Conservation (phyloP, 331 rosid genomes). For the Erythrophleum ivorense region DNA sequence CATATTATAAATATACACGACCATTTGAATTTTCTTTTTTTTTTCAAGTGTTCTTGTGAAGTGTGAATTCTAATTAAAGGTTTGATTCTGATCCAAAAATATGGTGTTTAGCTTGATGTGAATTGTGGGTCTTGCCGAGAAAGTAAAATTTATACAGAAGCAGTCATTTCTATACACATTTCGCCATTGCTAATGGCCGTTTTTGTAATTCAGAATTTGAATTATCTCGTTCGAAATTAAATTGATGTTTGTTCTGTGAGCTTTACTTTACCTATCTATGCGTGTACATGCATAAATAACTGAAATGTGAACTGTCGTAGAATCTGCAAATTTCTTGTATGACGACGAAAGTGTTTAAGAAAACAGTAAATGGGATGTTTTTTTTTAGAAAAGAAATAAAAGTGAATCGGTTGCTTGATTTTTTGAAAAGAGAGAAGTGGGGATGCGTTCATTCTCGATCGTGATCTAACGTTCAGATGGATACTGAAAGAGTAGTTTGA, state of each 20-base stretch:
- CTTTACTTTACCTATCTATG: too few species aligned
- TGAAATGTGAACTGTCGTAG: slow-evolving; percentile 8
- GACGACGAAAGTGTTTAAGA: slow-evolving; percentile 14
- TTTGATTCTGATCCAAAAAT: slow-evolving; percentile 10
- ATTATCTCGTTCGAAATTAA: background rate
- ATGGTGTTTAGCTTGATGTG: background rate
- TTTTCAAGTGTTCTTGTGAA: background rate
- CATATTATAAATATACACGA: slow-evolving; percentile 16
- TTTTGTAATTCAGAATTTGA: background rate
- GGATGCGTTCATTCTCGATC: slow-evolving; percentile 61
- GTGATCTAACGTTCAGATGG: slow-evolving; percentile 52
- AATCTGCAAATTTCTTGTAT: slow-evolving; percentile 33
- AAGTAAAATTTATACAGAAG: background rate
- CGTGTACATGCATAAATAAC: slow-evolving; percentile 4
- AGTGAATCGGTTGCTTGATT: slow-evolving; percentile 35
- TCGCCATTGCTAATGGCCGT: background rate
- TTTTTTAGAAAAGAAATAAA: slow-evolving; percentile 1
- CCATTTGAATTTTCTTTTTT: slow-evolving; percentile 11
- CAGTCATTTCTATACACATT: background rate
- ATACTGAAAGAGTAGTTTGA: slow-evolving; percentile 56
- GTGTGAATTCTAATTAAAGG: slow-evolving; percentile 19
- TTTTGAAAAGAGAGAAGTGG: slow-evolving; percentile 51
- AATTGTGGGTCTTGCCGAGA: background rate
- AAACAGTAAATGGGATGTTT: background rate
- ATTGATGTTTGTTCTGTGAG: background rate